A percentile compares a stretch with the other conserved stretches of the same genome.
These are phyloP conservation scores for Candida taoyuanica DNA, from an alignment of 805 yeast species.

Conservation along the genomic window DNA sequence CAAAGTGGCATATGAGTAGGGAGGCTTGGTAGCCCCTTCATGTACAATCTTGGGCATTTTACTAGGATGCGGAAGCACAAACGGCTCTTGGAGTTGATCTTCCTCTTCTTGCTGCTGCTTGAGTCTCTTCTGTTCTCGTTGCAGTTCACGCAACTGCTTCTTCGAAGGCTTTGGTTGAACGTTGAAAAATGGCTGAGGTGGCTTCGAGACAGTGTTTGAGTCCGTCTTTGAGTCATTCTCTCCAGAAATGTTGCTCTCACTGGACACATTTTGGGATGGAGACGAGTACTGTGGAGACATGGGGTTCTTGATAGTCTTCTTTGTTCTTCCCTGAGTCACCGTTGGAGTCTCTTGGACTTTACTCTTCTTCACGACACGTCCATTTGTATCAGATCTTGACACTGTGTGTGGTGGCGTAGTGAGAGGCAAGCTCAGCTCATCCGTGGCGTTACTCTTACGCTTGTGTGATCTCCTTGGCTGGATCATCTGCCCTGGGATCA, in stretches of 20 bases:
- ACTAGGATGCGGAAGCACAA: conserved; percentile 21
- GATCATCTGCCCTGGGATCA: conserved; percentile 1
- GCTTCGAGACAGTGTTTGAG: conserved; percentile 12
- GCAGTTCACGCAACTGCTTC: conserved; percentile 14
- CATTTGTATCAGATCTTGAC: conserved; percentile 13
- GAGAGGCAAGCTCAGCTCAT: conserved; percentile 18
- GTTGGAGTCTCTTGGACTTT: conserved; percentile 26
- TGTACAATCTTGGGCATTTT: conserved; percentile 23
- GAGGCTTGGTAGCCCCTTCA: conserved; percentile 57
- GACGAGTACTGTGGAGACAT: conserved; percentile 28
- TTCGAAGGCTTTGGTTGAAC: conserved; percentile 16
- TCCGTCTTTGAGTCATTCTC: too few relatives aligned
- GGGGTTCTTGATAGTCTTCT: conserved; percentile 19
- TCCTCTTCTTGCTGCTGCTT: conserved; percentile 8
- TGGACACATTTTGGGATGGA: conserved; percentile 13
- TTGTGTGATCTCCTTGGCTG: conserved; percentile 4
- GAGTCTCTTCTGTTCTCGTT: conserved; percentile 4
- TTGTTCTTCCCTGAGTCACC: conserved; percentile 17
- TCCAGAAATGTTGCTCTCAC: background rate
- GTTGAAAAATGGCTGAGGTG: conserved; percentile 23
- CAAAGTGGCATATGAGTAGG: conserved; percentile 88
- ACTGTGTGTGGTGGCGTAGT: conserved; percentile 29
- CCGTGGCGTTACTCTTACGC: conserved; percentile 12
- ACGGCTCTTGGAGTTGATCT: background rate
- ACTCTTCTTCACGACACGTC: conserved; percentile 12